Percentiles rank a stretch among this genome's conserved stretches.
These are phyloP conservation scores for Ichthyophthirius multifiliis DNA, from an alignment of 169 alveolate genomes.

Conservation along the genomic window DNA sequence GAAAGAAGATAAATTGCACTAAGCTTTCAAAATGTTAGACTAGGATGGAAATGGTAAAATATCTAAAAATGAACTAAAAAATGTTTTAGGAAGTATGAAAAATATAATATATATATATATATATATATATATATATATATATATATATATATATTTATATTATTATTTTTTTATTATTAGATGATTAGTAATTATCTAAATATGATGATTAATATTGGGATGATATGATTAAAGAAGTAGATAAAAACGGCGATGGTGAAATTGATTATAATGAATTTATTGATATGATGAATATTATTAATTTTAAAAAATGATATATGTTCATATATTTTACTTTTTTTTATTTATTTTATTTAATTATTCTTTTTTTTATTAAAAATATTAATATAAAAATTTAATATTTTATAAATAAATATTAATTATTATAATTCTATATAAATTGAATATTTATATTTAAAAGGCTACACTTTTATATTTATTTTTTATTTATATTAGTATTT, in stretches of 20 bases:
- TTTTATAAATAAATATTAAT: too few relatives aligned
- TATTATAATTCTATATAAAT: too few relatives aligned
- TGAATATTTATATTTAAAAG: too few relatives aligned
- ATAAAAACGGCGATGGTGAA: slow-evolving; percentile 60
- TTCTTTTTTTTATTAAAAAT: too few relatives aligned
- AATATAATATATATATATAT: neutral
- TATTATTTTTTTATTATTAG: neutral
- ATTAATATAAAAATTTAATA: too few relatives aligned
- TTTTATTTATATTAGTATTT: too few relatives aligned
- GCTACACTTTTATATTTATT: too few relatives aligned
- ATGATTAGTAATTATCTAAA: slow-evolving; percentile 12
- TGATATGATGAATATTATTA: slow-evolving; percentile 39
- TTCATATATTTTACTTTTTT: too few relatives aligned
- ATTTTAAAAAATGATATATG: slow-evolving; percentile 15
- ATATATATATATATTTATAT: neutral
- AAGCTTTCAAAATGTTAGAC: slow-evolving; percentile 69
- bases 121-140: neutral
- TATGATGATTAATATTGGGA: slow-evolving; percentile 30
- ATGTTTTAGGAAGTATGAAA: slow-evolving; percentile 34
- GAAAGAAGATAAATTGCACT: slow-evolving; percentile 40
- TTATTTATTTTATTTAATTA: too few relatives aligned
- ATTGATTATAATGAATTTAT: slow-evolving; percentile 46
- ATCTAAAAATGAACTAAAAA: slow-evolving; percentile 50
- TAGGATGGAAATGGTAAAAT: slow-evolving; percentile 66
- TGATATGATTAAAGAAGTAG: slow-evolving; percentile 50